phyloP scores from a whole-genome alignment of 352 stramenopile species.

The Pythium sukuiense region DNA sequence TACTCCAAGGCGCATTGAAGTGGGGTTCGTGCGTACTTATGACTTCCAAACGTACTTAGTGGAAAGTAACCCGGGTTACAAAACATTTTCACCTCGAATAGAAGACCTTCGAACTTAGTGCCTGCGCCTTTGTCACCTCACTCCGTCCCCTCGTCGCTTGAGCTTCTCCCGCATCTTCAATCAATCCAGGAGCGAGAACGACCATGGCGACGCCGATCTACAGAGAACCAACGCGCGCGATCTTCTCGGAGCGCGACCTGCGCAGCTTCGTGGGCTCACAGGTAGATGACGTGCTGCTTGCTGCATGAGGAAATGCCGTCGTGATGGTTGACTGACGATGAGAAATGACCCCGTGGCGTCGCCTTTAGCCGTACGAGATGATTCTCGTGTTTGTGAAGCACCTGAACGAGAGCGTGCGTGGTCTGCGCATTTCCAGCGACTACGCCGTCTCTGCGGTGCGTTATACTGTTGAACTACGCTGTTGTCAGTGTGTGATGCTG shows the following conservation, averaged over 20 bases:
- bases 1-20: constrained; percentile 42
- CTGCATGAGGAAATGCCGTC: background rate
- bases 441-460: constrained; percentile 65
- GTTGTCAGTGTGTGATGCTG: background rate
- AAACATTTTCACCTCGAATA: background rate
- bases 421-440: constrained; percentile 55
- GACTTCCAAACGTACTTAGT: background rate
- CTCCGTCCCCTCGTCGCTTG: background rate
- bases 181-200: constrained; percentile 5
- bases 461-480: background rate
- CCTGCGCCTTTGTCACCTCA: background rate
- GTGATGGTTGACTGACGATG: background rate
- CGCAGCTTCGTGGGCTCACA: constrained; percentile 66
- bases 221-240: constrained; percentile 65
- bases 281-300: constrained; percentile 25
- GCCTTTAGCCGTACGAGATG: constrained; percentile 69
- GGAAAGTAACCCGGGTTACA: background rate
- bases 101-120: background rate
- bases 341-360: background rate
- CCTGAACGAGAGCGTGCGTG: constrained; percentile 78
- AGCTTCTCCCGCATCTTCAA: background rate
- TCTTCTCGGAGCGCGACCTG: constrained; percentile 78
- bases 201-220: constrained; percentile 31
- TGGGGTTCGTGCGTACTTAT: background rate
- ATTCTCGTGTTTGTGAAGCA: constrained; percentile 82